Evolutionary conservation across 2,329 filamentous ascomycete species (phyloP).

Genomic region (Cladosporium sp.): DNA sequence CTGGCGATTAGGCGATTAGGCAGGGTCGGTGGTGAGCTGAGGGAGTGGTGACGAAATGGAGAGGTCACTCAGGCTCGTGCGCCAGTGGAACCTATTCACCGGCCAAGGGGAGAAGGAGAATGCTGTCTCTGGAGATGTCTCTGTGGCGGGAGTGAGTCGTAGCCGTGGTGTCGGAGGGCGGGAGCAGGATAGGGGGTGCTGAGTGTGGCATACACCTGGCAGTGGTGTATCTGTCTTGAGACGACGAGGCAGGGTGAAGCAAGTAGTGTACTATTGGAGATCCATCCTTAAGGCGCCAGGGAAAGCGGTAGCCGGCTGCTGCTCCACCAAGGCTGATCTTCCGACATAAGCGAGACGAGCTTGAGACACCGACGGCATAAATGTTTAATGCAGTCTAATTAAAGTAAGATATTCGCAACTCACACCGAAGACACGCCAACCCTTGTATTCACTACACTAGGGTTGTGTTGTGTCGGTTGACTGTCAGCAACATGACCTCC

Average conservation of each 20-base stretch:
- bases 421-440: not conserved
- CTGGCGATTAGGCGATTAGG: not conserved
- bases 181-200: not conserved
- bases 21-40: not conserved
- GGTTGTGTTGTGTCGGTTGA: not conserved
- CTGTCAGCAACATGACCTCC: not conserved
- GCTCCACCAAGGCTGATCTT: not conserved
- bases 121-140: slow-evolving; percentile 5
- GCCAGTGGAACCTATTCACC: not conserved
- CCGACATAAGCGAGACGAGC: not conserved
- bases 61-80: slow-evolving; percentile 8
- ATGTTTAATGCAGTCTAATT: not conserved
- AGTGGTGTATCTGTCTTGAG: not conserved
- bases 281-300: not conserved
- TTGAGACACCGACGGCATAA: not conserved
- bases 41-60: slow-evolving; percentile 13
- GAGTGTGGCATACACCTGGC: not conserved
- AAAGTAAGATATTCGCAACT: not conserved
- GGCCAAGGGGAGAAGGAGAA: not conserved
- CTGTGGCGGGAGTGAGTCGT: not conserved
- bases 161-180: not conserved
- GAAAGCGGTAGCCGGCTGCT: not conserved
- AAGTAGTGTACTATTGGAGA: not conserved
- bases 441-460: not conserved
- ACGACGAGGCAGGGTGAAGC: not conserved